Evolutionary conservation across 768 basidiomycete species (phyloP).

Genomic region (Kwoniella botswanensis): DNA sequence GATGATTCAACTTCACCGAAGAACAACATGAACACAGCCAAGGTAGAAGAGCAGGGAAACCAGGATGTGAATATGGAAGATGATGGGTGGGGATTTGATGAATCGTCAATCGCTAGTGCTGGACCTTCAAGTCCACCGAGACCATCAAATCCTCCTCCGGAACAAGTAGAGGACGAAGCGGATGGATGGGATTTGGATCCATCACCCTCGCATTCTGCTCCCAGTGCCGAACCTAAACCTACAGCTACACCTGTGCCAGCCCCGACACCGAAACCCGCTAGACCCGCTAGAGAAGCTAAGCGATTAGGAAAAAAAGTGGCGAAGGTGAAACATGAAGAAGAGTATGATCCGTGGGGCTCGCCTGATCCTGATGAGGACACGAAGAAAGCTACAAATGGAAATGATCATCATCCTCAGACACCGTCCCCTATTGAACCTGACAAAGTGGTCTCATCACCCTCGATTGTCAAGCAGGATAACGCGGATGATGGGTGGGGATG

Average conservation of each 20-base stretch:
- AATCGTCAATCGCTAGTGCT: conserved; percentile 46
- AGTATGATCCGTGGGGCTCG: conserved; percentile 39
- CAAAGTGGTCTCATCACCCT: too few relatives aligned
- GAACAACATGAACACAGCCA: neutral
- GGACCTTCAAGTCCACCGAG: conserved; percentile 19
- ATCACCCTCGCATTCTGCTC: neutral
- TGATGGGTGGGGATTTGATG: conserved; percentile 63
- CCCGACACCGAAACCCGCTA: conserved; percentile 64
- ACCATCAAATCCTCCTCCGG: neutral
- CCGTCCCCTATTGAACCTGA: neutral
- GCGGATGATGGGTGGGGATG: conserved; percentile 30
- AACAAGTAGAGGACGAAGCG: conserved; percentile 27
- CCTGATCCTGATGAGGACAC: conserved; percentile 1
- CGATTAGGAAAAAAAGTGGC: conserved; percentile 50
- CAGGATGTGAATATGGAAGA: conserved; percentile 36
- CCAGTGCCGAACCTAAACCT: conserved; percentile 37
- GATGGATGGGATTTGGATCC: conserved; percentile 70
- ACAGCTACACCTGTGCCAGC: conserved; percentile 51
- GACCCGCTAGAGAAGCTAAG: conserved; percentile 70
- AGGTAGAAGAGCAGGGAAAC: neutral
- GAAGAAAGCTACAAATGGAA: conserved; percentile 9
- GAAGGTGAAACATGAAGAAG: conserved; percentile 33
- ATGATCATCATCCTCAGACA: neutral
- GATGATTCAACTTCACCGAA: conserved; percentile 1
- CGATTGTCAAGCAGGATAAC: neutral